Evolutionary conservation across 495 filamentous ascomycete genomes (phyloP).

Genomic region (Symbiotaphrina buchneri): DNA sequence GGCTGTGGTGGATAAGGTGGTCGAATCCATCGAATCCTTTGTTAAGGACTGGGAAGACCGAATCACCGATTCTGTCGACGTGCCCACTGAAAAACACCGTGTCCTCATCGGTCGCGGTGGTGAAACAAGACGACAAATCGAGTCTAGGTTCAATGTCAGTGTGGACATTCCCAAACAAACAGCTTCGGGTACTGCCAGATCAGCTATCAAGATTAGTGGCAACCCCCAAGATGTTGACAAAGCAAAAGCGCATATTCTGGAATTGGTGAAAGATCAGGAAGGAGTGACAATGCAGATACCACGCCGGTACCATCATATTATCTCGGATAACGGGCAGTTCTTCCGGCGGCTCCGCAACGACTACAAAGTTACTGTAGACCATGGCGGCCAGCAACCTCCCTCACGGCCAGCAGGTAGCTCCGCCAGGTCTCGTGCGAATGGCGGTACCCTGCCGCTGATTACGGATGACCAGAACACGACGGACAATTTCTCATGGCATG

Average conservation of each 20-base stretch:
- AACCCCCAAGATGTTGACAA: constrained; percentile 54
- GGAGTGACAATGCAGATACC: constrained; percentile 74
- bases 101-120: constrained; percentile 83
- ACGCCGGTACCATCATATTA: constrained; percentile 50
- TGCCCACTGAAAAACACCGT: constrained; percentile 72
- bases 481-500: constrained; percentile 57
- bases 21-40: constrained; percentile 54
- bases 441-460: constrained; percentile 54
- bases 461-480: constrained; percentile 48
- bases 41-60: constrained; percentile 63
- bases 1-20: constrained; percentile 71
- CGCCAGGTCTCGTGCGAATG: constrained; percentile 20
- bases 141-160: constrained; percentile 68
- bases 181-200: constrained; percentile 38
- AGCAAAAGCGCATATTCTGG: constrained; percentile 62
- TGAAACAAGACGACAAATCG: constrained; percentile 62
- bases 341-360: constrained; percentile 73
- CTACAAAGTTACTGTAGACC: constrained; percentile 71
- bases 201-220: constrained; percentile 64
- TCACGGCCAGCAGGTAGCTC: constrained; percentile 28
- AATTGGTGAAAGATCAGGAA: constrained; percentile 63
- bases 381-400: constrained; percentile 56
- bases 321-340: constrained; percentile 79
- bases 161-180: constrained; percentile 70
- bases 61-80: constrained; percentile 48